phyloP scores from a whole-genome alignment of 306 rosid genomes.

The Oxytropis ochrocephala region DNA sequence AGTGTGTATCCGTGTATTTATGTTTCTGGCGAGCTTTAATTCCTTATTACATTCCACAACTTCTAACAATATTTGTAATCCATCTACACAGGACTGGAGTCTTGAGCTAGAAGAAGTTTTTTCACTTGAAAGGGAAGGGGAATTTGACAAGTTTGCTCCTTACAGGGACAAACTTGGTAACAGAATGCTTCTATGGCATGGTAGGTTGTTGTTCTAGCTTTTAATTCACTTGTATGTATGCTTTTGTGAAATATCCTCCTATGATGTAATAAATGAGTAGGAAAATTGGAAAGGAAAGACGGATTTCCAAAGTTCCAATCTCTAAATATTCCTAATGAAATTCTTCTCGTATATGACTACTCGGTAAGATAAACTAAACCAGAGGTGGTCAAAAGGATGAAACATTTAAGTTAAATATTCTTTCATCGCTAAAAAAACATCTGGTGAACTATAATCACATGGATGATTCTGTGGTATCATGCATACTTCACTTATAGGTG shows the following conservation, averaged over 20 bases:
- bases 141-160: slow-evolving; percentile 61
- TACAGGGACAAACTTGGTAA: slow-evolving; percentile 58
- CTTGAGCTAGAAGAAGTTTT: slow-evolving; percentile 96
- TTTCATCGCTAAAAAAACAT: neutral
- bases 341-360: neutral
- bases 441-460: neutral
- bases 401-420: neutral
- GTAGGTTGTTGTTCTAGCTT: slow-evolving; percentile 36
- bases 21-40: neutral
- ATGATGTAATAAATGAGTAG: neutral
- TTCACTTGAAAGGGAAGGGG: slow-evolving; percentile 89
- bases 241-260: slow-evolving; percentile 8
- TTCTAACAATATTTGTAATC: slow-evolving; percentile 17
- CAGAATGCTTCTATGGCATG: slow-evolving; percentile 98
- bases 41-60: neutral
- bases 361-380: slow-evolving; percentile 3
- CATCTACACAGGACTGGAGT: slow-evolving; percentile 72
- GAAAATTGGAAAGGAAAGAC: slow-evolving; percentile 10
- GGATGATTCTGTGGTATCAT: slow-evolving; percentile 18
- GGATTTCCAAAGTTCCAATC: neutral
- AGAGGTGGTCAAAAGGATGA: neutral
- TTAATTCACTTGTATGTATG: neutral
- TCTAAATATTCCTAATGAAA: neutral
- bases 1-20: neutral
- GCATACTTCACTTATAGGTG: neutral